Evolutionary conservation across 768 basidiomycete species (phyloP).

Genomic region (Termitomyces sp.): DNA sequence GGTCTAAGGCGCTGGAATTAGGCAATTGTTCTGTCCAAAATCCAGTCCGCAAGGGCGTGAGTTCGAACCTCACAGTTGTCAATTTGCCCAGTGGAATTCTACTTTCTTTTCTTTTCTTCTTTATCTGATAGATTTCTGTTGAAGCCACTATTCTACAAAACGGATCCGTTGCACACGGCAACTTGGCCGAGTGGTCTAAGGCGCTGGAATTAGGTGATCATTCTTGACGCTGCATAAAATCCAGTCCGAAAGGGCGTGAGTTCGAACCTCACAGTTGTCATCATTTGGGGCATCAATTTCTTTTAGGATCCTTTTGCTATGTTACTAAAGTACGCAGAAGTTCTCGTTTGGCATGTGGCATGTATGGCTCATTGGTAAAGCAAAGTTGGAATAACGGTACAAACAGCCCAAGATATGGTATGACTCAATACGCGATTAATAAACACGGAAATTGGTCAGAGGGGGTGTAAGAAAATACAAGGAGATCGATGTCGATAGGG

Average conservation of each 20-base stretch:
- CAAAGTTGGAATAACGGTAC: too few relatives aligned
- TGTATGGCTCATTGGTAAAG: too few relatives aligned
- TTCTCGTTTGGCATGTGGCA: too few relatives aligned
- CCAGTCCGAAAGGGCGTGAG: slow-evolving; percentile 8
- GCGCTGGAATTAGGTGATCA: slow-evolving; percentile 47
- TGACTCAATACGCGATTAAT: neutral
- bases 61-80: slow-evolving; percentile 8
- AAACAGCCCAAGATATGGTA: too few relatives aligned
- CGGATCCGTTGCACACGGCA: slow-evolving; percentile 33
- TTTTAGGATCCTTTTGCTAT: too few relatives aligned
- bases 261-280: slow-evolving; percentile 9
- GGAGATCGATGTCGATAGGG: neutral
- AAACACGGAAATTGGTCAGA: neutral
- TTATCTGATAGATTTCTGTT: too few relatives aligned
- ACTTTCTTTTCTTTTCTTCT: too few relatives aligned
- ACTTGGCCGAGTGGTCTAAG: slow-evolving; percentile 62
- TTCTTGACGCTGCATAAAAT: too few relatives aligned
- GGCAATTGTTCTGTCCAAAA: slow-evolving; percentile 13
- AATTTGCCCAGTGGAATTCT: too few relatives aligned
- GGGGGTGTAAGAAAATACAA: neutral
- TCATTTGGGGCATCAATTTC: too few relatives aligned
- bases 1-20: slow-evolving; percentile 62
- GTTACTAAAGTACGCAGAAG: too few relatives aligned
- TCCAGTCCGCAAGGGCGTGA: slow-evolving; percentile 7
- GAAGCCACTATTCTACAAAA: too few relatives aligned